Percentiles rank a stretch among this genome's conserved stretches.
Conservation (phyloP, 148 eudicot genomes). For the Cornus florida region DNA sequence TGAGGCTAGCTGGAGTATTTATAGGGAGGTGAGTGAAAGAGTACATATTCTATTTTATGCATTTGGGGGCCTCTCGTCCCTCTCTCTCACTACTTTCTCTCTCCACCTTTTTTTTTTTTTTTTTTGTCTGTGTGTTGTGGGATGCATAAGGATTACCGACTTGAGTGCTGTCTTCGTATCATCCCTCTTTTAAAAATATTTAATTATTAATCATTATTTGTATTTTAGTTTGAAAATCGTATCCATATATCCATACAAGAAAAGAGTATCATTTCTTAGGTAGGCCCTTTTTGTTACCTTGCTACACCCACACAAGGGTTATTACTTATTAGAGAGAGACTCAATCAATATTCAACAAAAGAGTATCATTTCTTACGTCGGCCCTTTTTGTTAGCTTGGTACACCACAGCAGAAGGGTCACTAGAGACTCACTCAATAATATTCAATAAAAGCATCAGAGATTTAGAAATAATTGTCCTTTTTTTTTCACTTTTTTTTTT, state of each 20-base stretch:
- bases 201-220: neutral
- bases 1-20: slow-evolving; percentile 1
- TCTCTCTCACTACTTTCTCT: neutral
- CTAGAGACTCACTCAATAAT: too few relatives aligned
- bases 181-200: neutral
- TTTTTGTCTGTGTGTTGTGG: neutral
- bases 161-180: neutral
- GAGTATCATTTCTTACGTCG: neutral
- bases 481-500: too few relatives aligned
- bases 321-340: too few relatives aligned
- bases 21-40: neutral
- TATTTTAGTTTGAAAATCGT: neutral
- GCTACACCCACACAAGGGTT: too few relatives aligned
- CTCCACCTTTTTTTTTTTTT: neutral
- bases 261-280: neutral
- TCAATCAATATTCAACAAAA: too few relatives aligned
- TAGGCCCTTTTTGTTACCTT: neutral
- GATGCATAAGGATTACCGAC: neutral
- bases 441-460: too few relatives aligned
- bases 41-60: slow-evolving; percentile 14
- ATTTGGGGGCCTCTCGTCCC: neutral
- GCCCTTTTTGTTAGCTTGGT: neutral
- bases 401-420: too few relatives aligned
- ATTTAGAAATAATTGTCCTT: too few relatives aligned
- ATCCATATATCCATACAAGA: too few relatives aligned